These are phyloP conservation scores for Eimeria acervulina DNA, from an alignment of 169 alveolate genomes.

Conservation along the genomic window DNA sequence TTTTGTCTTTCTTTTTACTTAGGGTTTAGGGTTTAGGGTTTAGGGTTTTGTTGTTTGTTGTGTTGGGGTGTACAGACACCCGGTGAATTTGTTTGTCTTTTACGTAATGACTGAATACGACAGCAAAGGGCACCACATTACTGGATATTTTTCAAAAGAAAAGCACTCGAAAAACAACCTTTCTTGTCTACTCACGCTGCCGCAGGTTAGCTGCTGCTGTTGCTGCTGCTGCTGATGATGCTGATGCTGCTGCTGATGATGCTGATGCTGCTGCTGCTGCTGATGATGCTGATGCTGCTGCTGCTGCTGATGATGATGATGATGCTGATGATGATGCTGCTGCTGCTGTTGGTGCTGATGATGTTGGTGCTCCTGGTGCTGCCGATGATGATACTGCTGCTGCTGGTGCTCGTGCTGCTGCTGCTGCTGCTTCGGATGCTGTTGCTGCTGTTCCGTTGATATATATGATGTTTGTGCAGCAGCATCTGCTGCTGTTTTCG, in stretches of 20 bases:
- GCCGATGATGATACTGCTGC: not conserved
- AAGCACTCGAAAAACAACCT: conserved; percentile 94
- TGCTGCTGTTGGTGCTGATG: conserved; percentile 15
- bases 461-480: not conserved
- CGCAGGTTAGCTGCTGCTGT: conserved; percentile 88
- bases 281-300: not conserved
- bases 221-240: not conserved
- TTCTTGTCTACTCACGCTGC: conserved; percentile 94
- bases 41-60: not conserved
- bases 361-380: not conserved
- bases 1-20: not conserved
- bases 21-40: not conserved
- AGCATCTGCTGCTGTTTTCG: too few relatives aligned
- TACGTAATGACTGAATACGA: conserved; percentile 96
- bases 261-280: not conserved
- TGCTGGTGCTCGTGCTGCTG: not conserved
- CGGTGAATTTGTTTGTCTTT: conserved; percentile 94
- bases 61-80: conserved; percentile 84
- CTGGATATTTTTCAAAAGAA: conserved; percentile 95
- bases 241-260: conserved; percentile 36
- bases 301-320: not conserved
- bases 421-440: conserved; percentile 6
- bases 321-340: not conserved
- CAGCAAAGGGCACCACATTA: conserved; percentile 94
- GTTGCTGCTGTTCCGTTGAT: not conserved